Evolutionary conservation across 345 rosid species (phyloP).

Genomic region (Lepidium africanum): DNA sequence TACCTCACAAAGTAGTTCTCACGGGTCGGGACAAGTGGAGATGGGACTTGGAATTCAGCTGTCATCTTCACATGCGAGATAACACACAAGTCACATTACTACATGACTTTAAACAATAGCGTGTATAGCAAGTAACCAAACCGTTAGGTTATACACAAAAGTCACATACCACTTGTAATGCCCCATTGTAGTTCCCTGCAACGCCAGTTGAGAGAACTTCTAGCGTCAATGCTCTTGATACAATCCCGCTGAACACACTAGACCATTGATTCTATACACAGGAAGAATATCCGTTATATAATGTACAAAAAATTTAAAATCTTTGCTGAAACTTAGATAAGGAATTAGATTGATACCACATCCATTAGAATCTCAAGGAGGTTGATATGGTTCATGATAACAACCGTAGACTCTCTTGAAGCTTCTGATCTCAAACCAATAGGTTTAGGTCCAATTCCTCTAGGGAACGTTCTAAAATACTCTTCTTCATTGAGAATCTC

Average conservation of each 20-base stretch:
- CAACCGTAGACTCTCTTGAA: slow-evolving; percentile 72
- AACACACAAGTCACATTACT: not conserved
- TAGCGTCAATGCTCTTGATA: slow-evolving; percentile 85
- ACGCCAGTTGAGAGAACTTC: slow-evolving; percentile 92
- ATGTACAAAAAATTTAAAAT: not conserved
- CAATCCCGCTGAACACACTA: slow-evolving; percentile 74
- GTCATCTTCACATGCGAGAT: slow-evolving; percentile 54
- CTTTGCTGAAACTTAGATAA: not conserved
- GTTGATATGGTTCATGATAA: slow-evolving; percentile 74
- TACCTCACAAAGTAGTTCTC: slow-evolving; percentile 73
- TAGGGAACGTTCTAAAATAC: slow-evolving; percentile 66
- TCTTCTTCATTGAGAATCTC: slow-evolving; percentile 74
- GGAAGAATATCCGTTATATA: too few relatives aligned
- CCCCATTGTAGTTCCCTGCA: slow-evolving; percentile 96
- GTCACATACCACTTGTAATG: slow-evolving; percentile 81
- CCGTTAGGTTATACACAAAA: not conserved
- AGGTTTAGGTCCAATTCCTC: slow-evolving; percentile 78
- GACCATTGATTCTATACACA: slow-evolving; percentile 73
- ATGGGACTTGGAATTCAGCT: slow-evolving; percentile 85
- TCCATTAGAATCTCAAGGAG: slow-evolving; percentile 96
- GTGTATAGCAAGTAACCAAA: slow-evolving; percentile 17
- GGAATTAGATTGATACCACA: slow-evolving; percentile 41
- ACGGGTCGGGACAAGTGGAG: slow-evolving; percentile 73
- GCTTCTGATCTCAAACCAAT: slow-evolving; percentile 75
- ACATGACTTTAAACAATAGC: not conserved